phyloP scores from a whole-genome alignment of 2,329 filamentous ascomycete genomes.

The Lachnellula suecica region DNA sequence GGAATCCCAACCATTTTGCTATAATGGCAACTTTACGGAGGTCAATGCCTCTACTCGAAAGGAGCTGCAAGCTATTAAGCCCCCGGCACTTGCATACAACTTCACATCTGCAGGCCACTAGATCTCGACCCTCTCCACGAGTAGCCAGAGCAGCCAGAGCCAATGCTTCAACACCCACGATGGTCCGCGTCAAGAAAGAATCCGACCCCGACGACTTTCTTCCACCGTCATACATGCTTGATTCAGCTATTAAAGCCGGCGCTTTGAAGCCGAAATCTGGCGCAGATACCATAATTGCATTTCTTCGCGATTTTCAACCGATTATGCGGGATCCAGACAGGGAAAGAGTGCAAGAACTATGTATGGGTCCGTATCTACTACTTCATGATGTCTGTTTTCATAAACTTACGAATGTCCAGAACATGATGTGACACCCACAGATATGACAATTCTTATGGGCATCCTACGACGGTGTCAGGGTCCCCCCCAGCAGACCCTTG shows the following conservation, averaged over 20 bases:
- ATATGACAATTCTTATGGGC: slow-evolving; percentile 22
- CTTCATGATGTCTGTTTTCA: too few relatives aligned
- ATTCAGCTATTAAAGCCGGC: slow-evolving; percentile 24
- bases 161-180: neutral
- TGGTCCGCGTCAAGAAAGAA: slow-evolving; percentile 2
- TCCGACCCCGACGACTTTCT: slow-evolving; percentile 17
- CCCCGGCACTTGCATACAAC: neutral
- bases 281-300: too few relatives aligned
- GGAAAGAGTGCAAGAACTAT: too few relatives aligned
- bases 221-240: slow-evolving; percentile 22
- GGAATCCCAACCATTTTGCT: neutral
- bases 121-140: neutral
- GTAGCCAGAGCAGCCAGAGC: neutral
- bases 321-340: neutral
- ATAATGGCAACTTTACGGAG: neutral
- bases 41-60: neutral
- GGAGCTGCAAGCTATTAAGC: neutral
- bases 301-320: neutral
- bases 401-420: too few relatives aligned
- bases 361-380: too few relatives aligned
- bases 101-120: neutral
- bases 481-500: slow-evolving; percentile 20
- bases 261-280: slow-evolving; percentile 22
- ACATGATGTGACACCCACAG: too few relatives aligned
- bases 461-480: slow-evolving; percentile 22